These are phyloP conservation scores for Lathyrus aphaca DNA, from an alignment of 306 rosid species.

Conservation along the genomic window DNA sequence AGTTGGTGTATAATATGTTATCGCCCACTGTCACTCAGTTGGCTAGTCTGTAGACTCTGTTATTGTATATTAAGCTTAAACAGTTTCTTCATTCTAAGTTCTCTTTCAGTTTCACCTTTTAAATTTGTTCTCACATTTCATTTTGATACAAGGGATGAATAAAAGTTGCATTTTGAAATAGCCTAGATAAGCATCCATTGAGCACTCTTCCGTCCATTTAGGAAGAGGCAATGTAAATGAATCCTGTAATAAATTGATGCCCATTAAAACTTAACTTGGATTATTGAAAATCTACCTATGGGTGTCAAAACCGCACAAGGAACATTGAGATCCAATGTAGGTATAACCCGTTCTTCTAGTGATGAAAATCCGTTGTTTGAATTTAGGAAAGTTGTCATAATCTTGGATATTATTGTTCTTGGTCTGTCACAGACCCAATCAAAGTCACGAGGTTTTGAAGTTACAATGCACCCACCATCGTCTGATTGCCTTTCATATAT, in stretches of 20 bases:
- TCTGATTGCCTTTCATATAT: no score
- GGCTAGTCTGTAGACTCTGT: slow-evolving; percentile 29
- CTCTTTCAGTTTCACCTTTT: not conserved
- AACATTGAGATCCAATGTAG: not conserved
- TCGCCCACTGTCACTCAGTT: slow-evolving; percentile 6
- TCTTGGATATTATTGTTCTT: no score
- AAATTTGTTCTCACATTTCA: not conserved
- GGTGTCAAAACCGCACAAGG: not conserved
- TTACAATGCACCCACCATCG: no score
- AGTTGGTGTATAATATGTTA: slow-evolving; percentile 37
- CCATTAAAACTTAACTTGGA: not conserved
- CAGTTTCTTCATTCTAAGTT: slow-evolving; percentile 2
- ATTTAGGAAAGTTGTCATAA: no score
- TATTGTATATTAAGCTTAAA: slow-evolving; percentile 24
- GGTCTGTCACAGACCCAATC: no score
- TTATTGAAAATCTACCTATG: not conserved
- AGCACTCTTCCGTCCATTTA: not conserved
- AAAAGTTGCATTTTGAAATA: not conserved
- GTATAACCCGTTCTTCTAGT: not conserved
- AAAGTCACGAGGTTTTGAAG: no score
- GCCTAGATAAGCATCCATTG: not conserved
- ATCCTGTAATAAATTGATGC: not conserved
- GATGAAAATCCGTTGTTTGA: no score
- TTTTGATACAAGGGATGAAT: not conserved
- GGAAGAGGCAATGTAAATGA: not conserved